Evolutionary conservation across 1,284 basidiomycete genomes (phyloP).

Genomic region (Erythrobasidium hasegawianum): DNA sequence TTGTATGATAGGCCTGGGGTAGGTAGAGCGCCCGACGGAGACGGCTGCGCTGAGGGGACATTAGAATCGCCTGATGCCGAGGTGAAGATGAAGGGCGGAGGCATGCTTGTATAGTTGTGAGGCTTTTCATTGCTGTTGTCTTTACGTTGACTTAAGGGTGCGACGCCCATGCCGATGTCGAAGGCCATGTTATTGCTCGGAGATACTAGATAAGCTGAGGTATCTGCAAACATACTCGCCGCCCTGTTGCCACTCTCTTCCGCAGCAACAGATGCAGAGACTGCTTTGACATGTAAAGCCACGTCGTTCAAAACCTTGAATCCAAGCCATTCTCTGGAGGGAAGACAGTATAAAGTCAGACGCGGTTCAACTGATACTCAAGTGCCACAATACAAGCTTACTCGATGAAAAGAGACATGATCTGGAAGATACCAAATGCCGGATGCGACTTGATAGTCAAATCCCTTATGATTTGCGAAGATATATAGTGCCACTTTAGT

Average conservation of each 20-base stretch:
- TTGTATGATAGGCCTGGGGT: slow-evolving; percentile 5
- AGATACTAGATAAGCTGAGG: not conserved
- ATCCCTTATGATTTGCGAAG: slow-evolving; percentile 40
- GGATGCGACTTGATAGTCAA: slow-evolving; percentile 37
- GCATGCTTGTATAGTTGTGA: too few species aligned
- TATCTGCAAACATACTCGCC: not conserved
- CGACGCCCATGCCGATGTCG: too few species aligned
- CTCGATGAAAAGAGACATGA: slow-evolving; percentile 42
- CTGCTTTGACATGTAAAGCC: slow-evolving; percentile 37
- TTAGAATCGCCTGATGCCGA: too few species aligned
- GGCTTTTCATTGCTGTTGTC: too few species aligned
- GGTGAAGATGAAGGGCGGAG: too few species aligned
- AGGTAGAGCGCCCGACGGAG: not conserved
- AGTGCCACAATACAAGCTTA: slow-evolving; percentile 9
- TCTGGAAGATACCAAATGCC: slow-evolving; percentile 41
- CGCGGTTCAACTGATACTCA: not conserved
- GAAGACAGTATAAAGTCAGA: not conserved
- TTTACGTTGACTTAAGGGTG: too few species aligned
- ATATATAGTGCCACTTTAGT: slow-evolving; percentile 36
- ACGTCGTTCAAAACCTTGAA: slow-evolving; percentile 38
- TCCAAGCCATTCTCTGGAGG: slow-evolving; percentile 34
- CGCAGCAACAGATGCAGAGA: slow-evolving; percentile 37
- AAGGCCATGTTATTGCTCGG: too few species aligned
- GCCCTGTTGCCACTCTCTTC: not conserved
- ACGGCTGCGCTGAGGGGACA: too few species aligned